phyloP scores from a whole-genome alignment of 257 asterid species.

The Solanum phureja region DNA sequence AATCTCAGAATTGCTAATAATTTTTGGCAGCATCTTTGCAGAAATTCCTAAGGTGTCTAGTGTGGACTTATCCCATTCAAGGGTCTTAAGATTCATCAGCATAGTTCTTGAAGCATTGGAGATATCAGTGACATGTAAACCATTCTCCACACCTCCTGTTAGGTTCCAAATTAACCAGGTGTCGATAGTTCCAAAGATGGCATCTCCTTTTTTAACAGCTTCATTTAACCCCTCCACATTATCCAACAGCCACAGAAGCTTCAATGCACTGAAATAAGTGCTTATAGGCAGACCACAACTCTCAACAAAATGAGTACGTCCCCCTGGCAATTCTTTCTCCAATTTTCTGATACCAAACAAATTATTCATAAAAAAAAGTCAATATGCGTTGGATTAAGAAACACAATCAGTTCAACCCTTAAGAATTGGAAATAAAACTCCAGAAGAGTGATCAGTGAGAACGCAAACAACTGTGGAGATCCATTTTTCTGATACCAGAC shows the following conservation, averaged over 20 bases:
- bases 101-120: constrained; percentile 93
- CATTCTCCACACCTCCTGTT: constrained; percentile 66
- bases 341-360: constrained; percentile 37
- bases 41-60: constrained; percentile 45
- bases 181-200: constrained; percentile 84
- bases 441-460: background rate
- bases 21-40: constrained; percentile 47
- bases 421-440: background rate
- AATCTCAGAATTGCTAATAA: constrained; percentile 65
- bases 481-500: constrained; percentile 42
- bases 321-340: constrained; percentile 78
- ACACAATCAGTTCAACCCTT: background rate
- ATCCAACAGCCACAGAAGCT: constrained; percentile 73
- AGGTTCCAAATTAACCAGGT: constrained; percentile 93
- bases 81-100: constrained; percentile 84
- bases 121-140: constrained; percentile 76
- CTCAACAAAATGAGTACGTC: constrained; percentile 77
- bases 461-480: background rate
- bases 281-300: constrained; percentile 73
- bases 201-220: constrained; percentile 66
- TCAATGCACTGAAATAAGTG: constrained; percentile 87
- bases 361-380: background rate
- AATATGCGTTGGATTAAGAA: background rate
- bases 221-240: constrained; percentile 57
- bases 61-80: constrained; percentile 64